Evolutionary conservation across 257 asterid species (phyloP).

Genomic region (Plectranthus barbatus): DNA sequence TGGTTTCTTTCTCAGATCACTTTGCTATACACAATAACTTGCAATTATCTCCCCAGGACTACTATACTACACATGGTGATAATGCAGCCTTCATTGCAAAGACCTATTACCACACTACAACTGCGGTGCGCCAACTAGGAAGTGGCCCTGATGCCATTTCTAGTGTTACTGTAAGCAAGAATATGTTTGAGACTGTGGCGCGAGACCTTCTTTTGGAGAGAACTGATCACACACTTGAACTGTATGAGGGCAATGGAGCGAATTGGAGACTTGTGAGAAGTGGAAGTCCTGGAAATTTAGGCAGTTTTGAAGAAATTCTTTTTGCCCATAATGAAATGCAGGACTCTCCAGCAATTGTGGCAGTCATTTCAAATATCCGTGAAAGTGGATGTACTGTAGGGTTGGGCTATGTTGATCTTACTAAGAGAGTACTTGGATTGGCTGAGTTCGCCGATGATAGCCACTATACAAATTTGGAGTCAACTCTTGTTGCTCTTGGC

Average conservation of each 20-base stretch:
- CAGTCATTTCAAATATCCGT: constrained; percentile 50
- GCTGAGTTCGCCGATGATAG: constrained; percentile 88
- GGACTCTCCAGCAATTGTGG: constrained; percentile 76
- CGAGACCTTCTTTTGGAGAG: constrained; percentile 90
- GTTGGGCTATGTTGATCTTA: constrained; percentile 66
- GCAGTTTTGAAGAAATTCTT: constrained; percentile 82
- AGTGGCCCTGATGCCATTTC: constrained; percentile 71
- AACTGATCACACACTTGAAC: constrained; percentile 76
- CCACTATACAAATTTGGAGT: constrained; percentile 89
- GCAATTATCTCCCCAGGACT: constrained; percentile 42
- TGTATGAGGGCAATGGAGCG: constrained; percentile 81
- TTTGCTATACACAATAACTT: background rate
- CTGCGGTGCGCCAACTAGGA: constrained; percentile 88
- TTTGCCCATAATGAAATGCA: constrained; percentile 96
- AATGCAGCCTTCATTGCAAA: constrained; percentile 81
- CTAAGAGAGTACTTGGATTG: constrained; percentile 78
- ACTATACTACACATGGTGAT: constrained; percentile 86
- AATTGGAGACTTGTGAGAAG: constrained; percentile 78
- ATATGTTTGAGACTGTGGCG: constrained; percentile 79
- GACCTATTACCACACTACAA: constrained; percentile 88
- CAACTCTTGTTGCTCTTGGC: constrained; percentile 92
- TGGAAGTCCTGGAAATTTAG: constrained; percentile 90
- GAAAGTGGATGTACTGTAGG: constrained; percentile 83
- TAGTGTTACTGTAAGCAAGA: constrained; percentile 77
- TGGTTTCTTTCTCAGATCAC: background rate